phyloP scores from a whole-genome alignment of 306 rosid genomes.

The Castanea crenata region DNA sequence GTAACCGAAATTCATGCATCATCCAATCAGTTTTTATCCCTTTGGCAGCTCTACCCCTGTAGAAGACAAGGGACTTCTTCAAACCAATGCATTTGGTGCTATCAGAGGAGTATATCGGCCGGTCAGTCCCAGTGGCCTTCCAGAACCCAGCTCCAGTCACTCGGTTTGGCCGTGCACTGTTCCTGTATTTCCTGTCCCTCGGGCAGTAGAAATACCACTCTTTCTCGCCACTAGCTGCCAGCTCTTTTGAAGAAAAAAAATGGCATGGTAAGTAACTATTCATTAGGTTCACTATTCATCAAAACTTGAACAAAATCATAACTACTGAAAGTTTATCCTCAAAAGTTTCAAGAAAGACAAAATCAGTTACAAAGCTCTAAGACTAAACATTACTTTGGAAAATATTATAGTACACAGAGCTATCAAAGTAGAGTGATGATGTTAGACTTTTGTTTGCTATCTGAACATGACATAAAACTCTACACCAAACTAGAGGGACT shows the following conservation, averaged over 20 bases:
- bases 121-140: slow-evolving; percentile 89
- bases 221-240: slow-evolving; percentile 66
- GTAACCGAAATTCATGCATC: slow-evolving; percentile 89
- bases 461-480: background rate
- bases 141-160: slow-evolving; percentile 81
- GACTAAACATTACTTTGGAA: background rate
- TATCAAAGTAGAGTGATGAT: background rate
- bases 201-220: slow-evolving; percentile 88
- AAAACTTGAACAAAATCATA: background rate
- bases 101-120: slow-evolving; percentile 66
- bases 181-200: slow-evolving; percentile 71
- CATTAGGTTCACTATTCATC: background rate
- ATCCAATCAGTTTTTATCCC: slow-evolving; percentile 88
- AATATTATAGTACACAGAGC: background rate
- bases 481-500: background rate
- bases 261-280: background rate
- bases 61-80: slow-evolving; percentile 85
- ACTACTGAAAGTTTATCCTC: too few relatives aligned
- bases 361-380: background rate
- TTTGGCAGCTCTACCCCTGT: slow-evolving; percentile 76
- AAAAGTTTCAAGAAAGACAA: background rate
- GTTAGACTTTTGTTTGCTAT: background rate
- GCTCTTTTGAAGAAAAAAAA: slow-evolving; percentile 31
- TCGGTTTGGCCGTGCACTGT: slow-evolving; percentile 73
- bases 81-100: slow-evolving; percentile 69